phyloP scores from a whole-genome alignment of 129 eudicot genomes.

The Oenanthe sinensis region DNA sequence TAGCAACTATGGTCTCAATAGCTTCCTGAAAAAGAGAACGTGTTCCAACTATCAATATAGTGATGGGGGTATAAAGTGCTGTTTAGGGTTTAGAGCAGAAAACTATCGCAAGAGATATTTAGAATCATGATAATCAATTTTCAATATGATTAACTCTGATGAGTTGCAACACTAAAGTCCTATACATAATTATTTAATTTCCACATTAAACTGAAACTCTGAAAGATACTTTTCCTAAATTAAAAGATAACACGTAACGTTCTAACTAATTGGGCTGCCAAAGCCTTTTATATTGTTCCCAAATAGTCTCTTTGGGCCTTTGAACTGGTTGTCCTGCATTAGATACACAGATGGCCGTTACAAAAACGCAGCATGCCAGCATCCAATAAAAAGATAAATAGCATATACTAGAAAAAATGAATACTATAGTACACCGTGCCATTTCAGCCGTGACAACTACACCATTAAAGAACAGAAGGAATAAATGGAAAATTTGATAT shows the following conservation, averaged over 20 bases:
- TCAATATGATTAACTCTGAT: background rate
- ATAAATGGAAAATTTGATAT: background rate
- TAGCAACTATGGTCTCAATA: constrained; percentile 76
- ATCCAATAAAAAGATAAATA: background rate
- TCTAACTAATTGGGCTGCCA: background rate
- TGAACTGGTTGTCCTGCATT: background rate
- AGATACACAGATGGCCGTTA: too few relatives aligned
- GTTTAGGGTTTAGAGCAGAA: background rate
- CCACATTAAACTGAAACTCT: background rate
- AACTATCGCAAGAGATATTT: background rate
- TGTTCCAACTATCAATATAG: background rate
- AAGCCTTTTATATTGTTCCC: background rate
- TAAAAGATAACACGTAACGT: background rate
- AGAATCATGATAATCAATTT: background rate
- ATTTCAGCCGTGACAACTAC: background rate
- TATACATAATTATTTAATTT: background rate
- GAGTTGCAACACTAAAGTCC: background rate
- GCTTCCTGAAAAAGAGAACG: constrained; percentile 64
- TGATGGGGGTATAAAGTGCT: background rate
- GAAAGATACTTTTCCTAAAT: background rate
- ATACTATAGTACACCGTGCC: background rate
- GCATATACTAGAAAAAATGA: background rate
- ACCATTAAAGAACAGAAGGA: background rate
- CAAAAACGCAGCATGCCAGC: background rate
- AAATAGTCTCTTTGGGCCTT: background rate